Evolutionary conservation across 345 rosid species (phyloP).

Genomic region (Acer yangbiense): DNA sequence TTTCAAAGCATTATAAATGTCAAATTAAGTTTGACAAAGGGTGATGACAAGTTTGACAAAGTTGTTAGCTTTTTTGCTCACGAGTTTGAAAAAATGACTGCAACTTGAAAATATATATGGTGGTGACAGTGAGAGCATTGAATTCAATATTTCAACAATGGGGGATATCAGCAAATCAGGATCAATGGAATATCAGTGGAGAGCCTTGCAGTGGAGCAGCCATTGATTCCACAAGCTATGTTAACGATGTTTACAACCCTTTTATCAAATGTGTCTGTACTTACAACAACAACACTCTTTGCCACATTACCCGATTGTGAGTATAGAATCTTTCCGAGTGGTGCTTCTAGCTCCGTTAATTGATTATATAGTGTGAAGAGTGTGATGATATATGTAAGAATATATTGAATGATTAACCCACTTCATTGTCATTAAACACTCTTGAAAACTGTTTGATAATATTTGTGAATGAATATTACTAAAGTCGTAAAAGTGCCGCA

Average conservation of each 20-base stretch:
- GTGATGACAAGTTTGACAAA: neutral
- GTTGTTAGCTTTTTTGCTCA: neutral
- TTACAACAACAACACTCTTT: slow-evolving; percentile 31
- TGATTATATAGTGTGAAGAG: too few relatives aligned
- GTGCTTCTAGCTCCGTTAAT: too few relatives aligned
- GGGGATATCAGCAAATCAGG: slow-evolving; percentile 27
- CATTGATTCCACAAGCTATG: slow-evolving; percentile 5
- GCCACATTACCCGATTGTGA: slow-evolving; percentile 49
- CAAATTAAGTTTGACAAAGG: neutral
- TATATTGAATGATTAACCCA: neutral
- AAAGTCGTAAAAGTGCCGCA: neutral
- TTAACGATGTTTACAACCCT: slow-evolving; percentile 25
- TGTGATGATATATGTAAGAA: too few relatives aligned
- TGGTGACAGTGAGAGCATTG: slow-evolving; percentile 35
- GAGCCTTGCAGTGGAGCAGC: slow-evolving; percentile 45
- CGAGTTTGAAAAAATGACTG: neutral
- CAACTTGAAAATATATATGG: neutral
- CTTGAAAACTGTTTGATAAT: neutral
- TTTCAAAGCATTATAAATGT: neutral
- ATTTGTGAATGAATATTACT: neutral
- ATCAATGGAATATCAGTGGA: slow-evolving; percentile 52
- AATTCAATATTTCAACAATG: slow-evolving; percentile 49
- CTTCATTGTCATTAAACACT: neutral
- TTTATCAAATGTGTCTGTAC: slow-evolving; percentile 52
- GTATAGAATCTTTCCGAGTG: neutral